Evolutionary conservation across 1,284 basidiomycete genomes (phyloP).

Genomic region (Puccinia hordei): DNA sequence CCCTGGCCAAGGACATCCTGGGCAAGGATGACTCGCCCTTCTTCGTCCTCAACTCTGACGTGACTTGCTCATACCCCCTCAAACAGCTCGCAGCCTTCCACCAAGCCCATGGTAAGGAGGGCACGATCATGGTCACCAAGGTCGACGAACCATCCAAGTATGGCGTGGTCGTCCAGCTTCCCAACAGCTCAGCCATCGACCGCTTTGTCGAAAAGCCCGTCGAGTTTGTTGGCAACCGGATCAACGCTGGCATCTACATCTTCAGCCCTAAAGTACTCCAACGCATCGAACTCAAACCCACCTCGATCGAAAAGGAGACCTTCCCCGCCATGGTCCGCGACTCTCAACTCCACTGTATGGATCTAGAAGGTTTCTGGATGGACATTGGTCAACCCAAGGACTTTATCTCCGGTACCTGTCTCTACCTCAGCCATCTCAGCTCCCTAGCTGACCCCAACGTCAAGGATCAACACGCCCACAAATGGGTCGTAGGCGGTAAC

Average conservation of each 20-base stretch:
- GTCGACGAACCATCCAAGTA: constrained; percentile 65
- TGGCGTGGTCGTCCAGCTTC: constrained; percentile 64
- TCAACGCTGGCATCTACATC: constrained; percentile 66
- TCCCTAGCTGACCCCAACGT: constrained; percentile 61
- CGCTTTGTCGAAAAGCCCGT: constrained; percentile 66
- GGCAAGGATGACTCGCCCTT: constrained; percentile 65
- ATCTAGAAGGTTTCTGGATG: constrained; percentile 65
- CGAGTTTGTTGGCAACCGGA: constrained; percentile 65
- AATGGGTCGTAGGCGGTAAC: constrained; percentile 63
- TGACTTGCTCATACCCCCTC: constrained; percentile 65
- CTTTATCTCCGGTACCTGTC: constrained; percentile 62
- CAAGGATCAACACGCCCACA: constrained; percentile 62
- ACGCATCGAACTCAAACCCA: constrained; percentile 64
- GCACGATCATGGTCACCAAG: constrained; percentile 66
- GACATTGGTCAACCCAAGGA: constrained; percentile 65
- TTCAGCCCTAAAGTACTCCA: constrained; percentile 64
- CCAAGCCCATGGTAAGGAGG: constrained; percentile 63
- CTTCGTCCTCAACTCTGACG: constrained; percentile 66
- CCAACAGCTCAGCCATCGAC: constrained; percentile 62
- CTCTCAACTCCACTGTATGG: constrained; percentile 63
- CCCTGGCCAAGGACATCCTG: constrained; percentile 63
- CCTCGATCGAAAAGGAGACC: constrained; percentile 65
- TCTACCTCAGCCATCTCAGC: constrained; percentile 64
- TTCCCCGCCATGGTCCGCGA: constrained; percentile 64
- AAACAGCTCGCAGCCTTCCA: constrained; percentile 65